These are phyloP conservation scores for Cladosporium sp. DNA, from an alignment of 2,329 filamentous ascomycete species.

Conservation along the genomic window DNA sequence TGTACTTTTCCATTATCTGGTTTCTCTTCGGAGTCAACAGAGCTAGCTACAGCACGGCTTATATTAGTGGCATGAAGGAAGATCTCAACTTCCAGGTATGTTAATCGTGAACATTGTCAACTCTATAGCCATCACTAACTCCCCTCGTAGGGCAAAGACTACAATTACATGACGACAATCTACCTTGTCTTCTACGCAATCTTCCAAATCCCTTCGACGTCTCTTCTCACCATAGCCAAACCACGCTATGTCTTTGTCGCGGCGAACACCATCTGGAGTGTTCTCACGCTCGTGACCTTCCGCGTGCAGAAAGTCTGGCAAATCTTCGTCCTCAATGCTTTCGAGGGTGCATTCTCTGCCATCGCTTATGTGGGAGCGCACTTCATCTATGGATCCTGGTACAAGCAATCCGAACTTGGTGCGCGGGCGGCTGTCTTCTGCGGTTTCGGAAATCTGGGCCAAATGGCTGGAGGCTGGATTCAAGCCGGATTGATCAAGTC, in stretches of 20 bases:
- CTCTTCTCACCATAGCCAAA: conserved; percentile 39
- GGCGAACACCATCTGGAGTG: conserved; percentile 47
- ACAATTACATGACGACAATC: not conserved
- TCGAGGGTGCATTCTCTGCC: conserved; percentile 48
- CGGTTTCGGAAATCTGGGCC: conserved; percentile 46
- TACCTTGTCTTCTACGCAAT: conserved; percentile 44
- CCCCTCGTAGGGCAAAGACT: not conserved
- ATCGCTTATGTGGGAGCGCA: conserved; percentile 48
- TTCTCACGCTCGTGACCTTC: conserved; percentile 47
- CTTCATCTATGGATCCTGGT: conserved; percentile 49
- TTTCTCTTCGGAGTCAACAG: conserved; percentile 50
- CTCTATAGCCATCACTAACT: not conserved
- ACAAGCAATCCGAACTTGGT: conserved; percentile 46
- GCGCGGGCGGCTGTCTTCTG: conserved; percentile 46
- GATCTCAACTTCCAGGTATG: conserved; percentile 47
- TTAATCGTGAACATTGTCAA: conserved; percentile 16
- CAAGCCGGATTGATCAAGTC: conserved; percentile 44
- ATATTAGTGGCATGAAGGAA: conserved; percentile 56
- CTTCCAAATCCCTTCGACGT: conserved; percentile 48
- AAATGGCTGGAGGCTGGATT: conserved; percentile 50
- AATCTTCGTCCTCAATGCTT: conserved; percentile 46
- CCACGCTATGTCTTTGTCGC: conserved; percentile 47
- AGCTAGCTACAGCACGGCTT: conserved; percentile 49
- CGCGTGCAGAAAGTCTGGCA: conserved; percentile 46
- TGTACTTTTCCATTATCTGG: conserved; percentile 51